A percentile compares a stretch with the other conserved stretches of the same genome.
These are phyloP conservation scores for Melaleuca alternifolia DNA, from an alignment of 345 rosid species.

Conservation along the genomic window DNA sequence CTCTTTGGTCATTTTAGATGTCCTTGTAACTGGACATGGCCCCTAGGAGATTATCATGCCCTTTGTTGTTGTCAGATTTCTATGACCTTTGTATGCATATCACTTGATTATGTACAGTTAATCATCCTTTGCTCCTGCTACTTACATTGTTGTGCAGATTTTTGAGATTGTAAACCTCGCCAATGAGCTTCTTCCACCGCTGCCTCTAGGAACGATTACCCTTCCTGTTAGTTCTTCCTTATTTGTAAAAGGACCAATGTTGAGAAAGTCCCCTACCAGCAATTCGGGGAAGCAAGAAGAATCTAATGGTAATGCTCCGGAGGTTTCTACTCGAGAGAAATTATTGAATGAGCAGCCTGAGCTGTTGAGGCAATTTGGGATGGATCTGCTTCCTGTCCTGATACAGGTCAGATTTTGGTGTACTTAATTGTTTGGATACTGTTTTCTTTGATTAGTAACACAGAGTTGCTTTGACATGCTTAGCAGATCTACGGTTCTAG, in stretches of 20 bases:
- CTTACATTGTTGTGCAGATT: slow-evolving; percentile 33
- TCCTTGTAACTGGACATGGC: neutral
- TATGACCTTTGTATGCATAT: neutral
- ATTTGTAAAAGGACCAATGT: slow-evolving; percentile 60
- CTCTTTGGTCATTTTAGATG: neutral
- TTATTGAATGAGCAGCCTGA: slow-evolving; percentile 83
- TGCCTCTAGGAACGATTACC: slow-evolving; percentile 87
- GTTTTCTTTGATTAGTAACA: neutral
- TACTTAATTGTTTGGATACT: neutral
- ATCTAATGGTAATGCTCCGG: slow-evolving; percentile 31
- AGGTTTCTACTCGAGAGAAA: slow-evolving; percentile 77
- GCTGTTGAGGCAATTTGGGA: slow-evolving; percentile 87
- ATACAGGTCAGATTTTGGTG: slow-evolving; percentile 54
- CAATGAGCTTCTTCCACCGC: slow-evolving; percentile 96
- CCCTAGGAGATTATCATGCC: neutral
- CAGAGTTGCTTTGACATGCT: slow-evolving; percentile 9
- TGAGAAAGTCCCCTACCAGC: slow-evolving; percentile 59
- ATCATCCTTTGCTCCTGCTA: neutral
- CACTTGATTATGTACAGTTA: neutral
- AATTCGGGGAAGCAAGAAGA: slow-evolving; percentile 64
- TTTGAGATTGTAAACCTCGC: slow-evolving; percentile 98
- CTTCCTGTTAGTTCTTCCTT: slow-evolving; percentile 69
- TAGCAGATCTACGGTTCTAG: slow-evolving; percentile 95
- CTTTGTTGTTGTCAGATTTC: neutral
- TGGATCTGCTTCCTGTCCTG: slow-evolving; percentile 94